Base-by-base conservation (phyloP, 441 rosid genomes). In the Arabidopsis hybrid region DNA sequence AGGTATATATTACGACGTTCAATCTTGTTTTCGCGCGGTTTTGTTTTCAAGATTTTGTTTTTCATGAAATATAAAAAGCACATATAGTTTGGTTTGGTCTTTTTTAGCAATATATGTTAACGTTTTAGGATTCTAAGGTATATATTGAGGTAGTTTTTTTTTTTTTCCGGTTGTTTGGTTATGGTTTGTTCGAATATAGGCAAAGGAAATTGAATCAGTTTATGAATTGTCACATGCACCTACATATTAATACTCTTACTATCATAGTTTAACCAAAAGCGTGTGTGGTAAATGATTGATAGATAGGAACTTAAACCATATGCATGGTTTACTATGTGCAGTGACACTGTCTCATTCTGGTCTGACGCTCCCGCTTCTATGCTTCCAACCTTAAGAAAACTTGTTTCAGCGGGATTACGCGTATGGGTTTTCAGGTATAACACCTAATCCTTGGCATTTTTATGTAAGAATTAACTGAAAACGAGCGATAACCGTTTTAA, bases 401-500 rank as follows among this genome's bases (percentile, higher is more conserved):
- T 89, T 36, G 73, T 82, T 39, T 82, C 77, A 1, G 93, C 81
- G 9, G 95, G 87, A 3, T 70, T 89, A 69, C 86, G 91, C 29
- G 61, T 86, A 29, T 89, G 93, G 95, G 87, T 89, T 32, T 89
- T 46, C 65, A 91, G 96, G 88, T 88, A 75, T 10, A 53, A 8
- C 64, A 55, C n/a, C 2, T 59, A 52, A 31, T n/a, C 17, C 32
- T 51, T 17, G 0, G 13, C 1, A 1, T 14, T 61, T 21, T 13
- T 2, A 32, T 10, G 39, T 67, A 18, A 34, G 34, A 32, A 43
- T 9, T 60, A 3, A 16, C 8, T 1, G 1, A 45, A 36, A 53
- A 9, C 5, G 17, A 59, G 12, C 18, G 6, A 26, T 47, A 57
- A 67, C 60, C 40, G 17, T 6, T 14, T 62, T 50, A 8, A 58